Percentiles rank a stretch among this genome's conserved stretches.
These are phyloP conservation scores for Crithidia fasciculata DNA, from an alignment of 208 protist genomes.

Conservation along the genomic window DNA sequence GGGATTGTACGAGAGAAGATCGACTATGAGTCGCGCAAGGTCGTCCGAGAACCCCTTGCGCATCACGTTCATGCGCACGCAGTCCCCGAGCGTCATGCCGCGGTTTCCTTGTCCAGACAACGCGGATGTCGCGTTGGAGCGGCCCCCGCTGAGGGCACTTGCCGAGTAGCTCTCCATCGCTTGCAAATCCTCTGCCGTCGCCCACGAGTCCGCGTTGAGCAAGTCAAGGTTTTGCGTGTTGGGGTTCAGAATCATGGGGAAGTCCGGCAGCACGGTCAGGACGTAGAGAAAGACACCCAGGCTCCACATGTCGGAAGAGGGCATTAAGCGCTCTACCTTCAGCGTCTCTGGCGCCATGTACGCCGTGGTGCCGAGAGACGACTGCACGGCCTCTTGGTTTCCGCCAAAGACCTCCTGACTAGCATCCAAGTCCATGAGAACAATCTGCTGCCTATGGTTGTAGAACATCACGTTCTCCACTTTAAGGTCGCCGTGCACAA, in stretches of 20 bases:
- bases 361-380: constrained; percentile 51
- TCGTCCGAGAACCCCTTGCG: constrained; percentile 52
- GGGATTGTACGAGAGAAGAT: constrained; percentile 68
- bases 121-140: not conserved
- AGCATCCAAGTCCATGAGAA: constrained; percentile 83
- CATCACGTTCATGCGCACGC: constrained; percentile 42
- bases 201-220: constrained; percentile 70
- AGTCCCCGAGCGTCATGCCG: constrained; percentile 46
- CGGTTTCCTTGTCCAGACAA: constrained; percentile 3
- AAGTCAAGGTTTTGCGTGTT: constrained; percentile 51
- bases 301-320: constrained; percentile 84
- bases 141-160: constrained; percentile 24
- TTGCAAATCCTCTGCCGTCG: constrained; percentile 45
- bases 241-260: constrained; percentile 71
- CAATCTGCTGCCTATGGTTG: constrained; percentile 53
- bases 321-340: constrained; percentile 59
- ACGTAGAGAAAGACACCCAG: constrained; percentile 83
- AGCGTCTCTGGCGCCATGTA: constrained; percentile 85
- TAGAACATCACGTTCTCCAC: constrained; percentile 78
- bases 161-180: constrained; percentile 42
- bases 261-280: constrained; percentile 75
- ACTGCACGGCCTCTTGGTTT: constrained; percentile 36
- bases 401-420: constrained; percentile 50
- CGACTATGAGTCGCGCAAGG: constrained; percentile 54
- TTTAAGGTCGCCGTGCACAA: constrained; percentile 87